Percentiles rank a stretch among this genome's conserved stretches.
These are phyloP conservation scores for Aspergillus neoniger DNA, from an alignment of 2,329 filamentous ascomycete genomes.

Conservation along the genomic window DNA sequence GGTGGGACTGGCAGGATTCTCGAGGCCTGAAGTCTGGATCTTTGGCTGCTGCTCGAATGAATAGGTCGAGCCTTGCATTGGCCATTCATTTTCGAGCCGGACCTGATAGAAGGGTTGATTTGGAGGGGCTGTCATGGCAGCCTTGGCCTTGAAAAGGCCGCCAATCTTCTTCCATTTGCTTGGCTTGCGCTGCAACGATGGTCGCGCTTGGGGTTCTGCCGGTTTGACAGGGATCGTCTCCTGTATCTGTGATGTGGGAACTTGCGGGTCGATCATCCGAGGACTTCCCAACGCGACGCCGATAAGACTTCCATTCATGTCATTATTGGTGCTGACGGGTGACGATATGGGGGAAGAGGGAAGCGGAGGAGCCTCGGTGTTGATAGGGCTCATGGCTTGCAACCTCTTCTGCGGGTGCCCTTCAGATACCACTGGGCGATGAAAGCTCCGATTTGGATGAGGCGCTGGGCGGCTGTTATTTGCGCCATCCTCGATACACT, in stretches of 20 bases:
- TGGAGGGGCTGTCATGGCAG: slow-evolving; percentile 23
- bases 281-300: slow-evolving; percentile 77
- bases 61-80: slow-evolving; percentile 23
- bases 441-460: slow-evolving; percentile 20
- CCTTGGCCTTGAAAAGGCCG: slow-evolving; percentile 45
- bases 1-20: slow-evolving; percentile 10
- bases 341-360: slow-evolving; percentile 27
- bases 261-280: slow-evolving; percentile 33
- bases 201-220: slow-evolving; percentile 13
- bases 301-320: slow-evolving; percentile 55
- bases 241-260: slow-evolving; percentile 18
- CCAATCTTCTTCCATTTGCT: slow-evolving; percentile 53
- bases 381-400: slow-evolving; percentile 35
- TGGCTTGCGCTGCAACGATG: slow-evolving; percentile 34
- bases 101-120: slow-evolving; percentile 35
- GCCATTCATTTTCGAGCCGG: slow-evolving; percentile 23
- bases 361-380: slow-evolving; percentile 16
- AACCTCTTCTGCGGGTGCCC: slow-evolving; percentile 15
- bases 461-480: slow-evolving; percentile 15
- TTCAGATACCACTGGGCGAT: slow-evolving; percentile 25
- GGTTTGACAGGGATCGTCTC: slow-evolving; percentile 17
- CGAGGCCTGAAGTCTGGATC: neutral
- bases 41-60: slow-evolving; percentile 21
- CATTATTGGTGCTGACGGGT: slow-evolving; percentile 17
- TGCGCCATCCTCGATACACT: slow-evolving; percentile 16